Conservation (phyloP, 116 monocot species). For the Iris pallida region DNA sequence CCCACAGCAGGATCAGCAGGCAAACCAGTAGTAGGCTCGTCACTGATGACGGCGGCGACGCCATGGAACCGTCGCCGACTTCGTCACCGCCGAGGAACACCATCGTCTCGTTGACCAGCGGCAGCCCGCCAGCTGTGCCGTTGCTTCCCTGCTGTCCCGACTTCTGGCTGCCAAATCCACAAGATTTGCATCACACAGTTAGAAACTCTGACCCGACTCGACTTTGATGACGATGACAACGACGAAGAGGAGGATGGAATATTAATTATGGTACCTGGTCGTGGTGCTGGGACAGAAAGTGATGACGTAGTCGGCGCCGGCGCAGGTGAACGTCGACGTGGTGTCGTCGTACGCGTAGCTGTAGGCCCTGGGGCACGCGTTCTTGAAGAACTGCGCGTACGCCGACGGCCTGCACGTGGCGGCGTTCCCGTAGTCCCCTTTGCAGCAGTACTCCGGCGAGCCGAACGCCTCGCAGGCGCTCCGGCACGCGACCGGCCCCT, state of each 20-base stretch:
- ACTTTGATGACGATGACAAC: too few species aligned
- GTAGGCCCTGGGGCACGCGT: constrained; percentile 17
- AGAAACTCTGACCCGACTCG: too few species aligned
- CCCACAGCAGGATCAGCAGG: too few species aligned
- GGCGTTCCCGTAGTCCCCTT: constrained; percentile 7
- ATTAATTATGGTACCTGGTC: too few species aligned
- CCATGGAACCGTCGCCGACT: background rate
- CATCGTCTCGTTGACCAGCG: background rate
- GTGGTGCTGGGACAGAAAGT: constrained; percentile 1
- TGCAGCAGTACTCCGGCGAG: constrained; percentile 20
- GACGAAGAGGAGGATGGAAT: too few species aligned
- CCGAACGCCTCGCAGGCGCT: constrained; percentile 33
- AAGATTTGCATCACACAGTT: too few species aligned
- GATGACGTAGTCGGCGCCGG: background rate
- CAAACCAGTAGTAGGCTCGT: background rate
- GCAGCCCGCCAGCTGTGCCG: background rate
- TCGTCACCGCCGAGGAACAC: background rate
- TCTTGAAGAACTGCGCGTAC: constrained; percentile 17
- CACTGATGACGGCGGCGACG: background rate
- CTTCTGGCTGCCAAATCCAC: too few species aligned
- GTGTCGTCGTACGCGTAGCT: constrained; percentile 18
- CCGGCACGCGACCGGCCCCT: constrained; percentile 15
- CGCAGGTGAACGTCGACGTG: background rate
- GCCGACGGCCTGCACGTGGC: constrained; percentile 6
- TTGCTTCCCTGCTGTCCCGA: too few species aligned